Evolutionary conservation across 2,329 filamentous ascomycete species (phyloP).

Genomic region (Hymenoscyphus occultus): DNA sequence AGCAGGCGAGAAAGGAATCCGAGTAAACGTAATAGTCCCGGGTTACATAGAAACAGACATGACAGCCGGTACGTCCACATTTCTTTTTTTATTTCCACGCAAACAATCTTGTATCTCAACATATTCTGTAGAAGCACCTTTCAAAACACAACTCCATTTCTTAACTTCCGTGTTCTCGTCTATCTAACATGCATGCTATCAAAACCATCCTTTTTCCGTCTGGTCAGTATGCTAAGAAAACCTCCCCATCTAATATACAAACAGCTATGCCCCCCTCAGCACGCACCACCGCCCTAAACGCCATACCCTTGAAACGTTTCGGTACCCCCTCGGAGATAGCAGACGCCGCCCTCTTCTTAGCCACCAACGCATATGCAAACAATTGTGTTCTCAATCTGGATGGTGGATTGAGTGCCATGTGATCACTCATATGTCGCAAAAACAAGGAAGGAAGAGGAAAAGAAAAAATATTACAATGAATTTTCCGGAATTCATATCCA

Average conservation of each 20-base stretch:
- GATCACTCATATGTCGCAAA: slow-evolving; percentile 26
- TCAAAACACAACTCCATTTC: no score
- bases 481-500: no score
- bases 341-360: slow-evolving; percentile 77
- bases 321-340: slow-evolving; percentile 70
- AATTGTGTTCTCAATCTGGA: slow-evolving; percentile 85
- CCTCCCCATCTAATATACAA: slow-evolving; percentile 36
- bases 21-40: slow-evolving; percentile 78
- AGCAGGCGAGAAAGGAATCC: slow-evolving; percentile 57
- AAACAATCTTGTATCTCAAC: neutral
- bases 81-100: neutral
- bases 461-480: neutral
- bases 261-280: slow-evolving; percentile 44
- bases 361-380: slow-evolving; percentile 76
- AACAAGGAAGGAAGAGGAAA: no score
- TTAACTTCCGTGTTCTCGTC: neutral
- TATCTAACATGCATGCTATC: neutral
- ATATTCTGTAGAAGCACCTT: no score
- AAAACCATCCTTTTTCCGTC: slow-evolving; percentile 14
- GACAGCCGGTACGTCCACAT: slow-evolving; percentile 58
- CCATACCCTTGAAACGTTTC: slow-evolving; percentile 65
- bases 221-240: slow-evolving; percentile 22
- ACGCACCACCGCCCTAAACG: slow-evolving; percentile 37
- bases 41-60: slow-evolving; percentile 82
- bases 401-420: slow-evolving; percentile 72